Conservation (phyloP, 116 monocot genomes). For the Phalaenopsis hybrid region DNA sequence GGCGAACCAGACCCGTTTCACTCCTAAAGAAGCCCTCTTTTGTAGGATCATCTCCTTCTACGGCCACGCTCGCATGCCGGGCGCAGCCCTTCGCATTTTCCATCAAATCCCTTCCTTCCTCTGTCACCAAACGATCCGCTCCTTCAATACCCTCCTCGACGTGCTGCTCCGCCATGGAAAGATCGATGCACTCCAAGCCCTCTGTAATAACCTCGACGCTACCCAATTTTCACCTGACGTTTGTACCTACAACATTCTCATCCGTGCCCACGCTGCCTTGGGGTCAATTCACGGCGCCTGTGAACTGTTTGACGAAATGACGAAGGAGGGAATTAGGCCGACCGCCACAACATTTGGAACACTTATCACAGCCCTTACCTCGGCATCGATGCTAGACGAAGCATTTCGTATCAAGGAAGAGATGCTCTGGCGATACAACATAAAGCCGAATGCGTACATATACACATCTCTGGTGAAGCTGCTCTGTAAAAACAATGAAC, state of each 20-base stretch:
- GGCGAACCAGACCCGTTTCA: constrained; percentile 24
- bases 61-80: constrained; percentile 50
- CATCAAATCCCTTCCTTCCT: constrained; percentile 43
- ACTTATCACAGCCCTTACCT: constrained; percentile 44
- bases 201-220: constrained; percentile 22
- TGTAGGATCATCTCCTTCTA: constrained; percentile 64
- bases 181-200: constrained; percentile 1
- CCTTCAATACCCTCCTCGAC: constrained; percentile 62
- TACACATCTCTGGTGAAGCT: constrained; percentile 62
- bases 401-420: constrained; percentile 55
- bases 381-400: constrained; percentile 26
- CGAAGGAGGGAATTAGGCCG: constrained; percentile 28
- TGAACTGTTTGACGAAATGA: constrained; percentile 76
- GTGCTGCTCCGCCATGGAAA: constrained; percentile 34
- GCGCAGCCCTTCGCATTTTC: constrained; percentile 29
- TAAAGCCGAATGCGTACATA: constrained; percentile 49
- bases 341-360: constrained; percentile 55
- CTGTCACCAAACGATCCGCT: constrained; percentile 37
- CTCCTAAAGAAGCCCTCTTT: constrained; percentile 55
- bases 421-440: constrained; percentile 27
- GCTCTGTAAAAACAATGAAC: constrained; percentile 31
- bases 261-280: constrained; percentile 18
- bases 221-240: constrained; percentile 30
- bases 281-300: constrained; percentile 21
- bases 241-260: constrained; percentile 70